A percentile compares a stretch with the other conserved stretches of the same genome.
Evolutionary conservation across 2,329 filamentous ascomycete species (phyloP).

Genomic region (Aulographum hederae): DNA sequence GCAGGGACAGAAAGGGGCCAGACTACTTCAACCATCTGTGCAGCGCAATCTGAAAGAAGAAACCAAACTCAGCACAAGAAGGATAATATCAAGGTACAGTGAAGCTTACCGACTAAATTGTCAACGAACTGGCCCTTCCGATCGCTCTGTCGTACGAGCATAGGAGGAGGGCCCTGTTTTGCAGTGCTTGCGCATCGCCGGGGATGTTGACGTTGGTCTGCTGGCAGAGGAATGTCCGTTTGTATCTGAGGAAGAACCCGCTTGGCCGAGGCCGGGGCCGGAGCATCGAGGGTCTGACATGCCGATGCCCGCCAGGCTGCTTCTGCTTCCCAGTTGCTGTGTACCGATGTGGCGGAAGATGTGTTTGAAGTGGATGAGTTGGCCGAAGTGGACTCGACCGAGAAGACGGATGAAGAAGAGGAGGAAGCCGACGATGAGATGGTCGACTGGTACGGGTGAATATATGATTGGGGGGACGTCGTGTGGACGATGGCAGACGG

Average conservation of each 20-base stretch:
- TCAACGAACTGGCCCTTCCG: constrained; percentile 93
- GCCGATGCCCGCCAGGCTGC: neutral
- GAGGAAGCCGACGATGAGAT: constrained; percentile 60
- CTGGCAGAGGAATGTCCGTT: constrained; percentile 35
- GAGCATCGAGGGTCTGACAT: too few species aligned
- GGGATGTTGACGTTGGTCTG: constrained; percentile 45
- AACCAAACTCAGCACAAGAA: constrained; percentile 6
- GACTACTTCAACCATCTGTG: constrained; percentile 91
- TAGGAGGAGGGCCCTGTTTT: constrained; percentile 48
- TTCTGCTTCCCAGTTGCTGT: neutral
- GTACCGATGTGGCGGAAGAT: constrained; percentile 35
- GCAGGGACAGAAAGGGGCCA: constrained; percentile 81
- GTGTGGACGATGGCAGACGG: too few species aligned
- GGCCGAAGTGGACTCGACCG: constrained; percentile 42
- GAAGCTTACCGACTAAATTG: constrained; percentile 79
- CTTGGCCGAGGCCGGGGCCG: constrained; percentile 7
- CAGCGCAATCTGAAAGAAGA: constrained; percentile 63
- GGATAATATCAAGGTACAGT: constrained; percentile 15
- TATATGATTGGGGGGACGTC: too few species aligned
- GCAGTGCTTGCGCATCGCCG: constrained; percentile 37
- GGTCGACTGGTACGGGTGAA: constrained; percentile 47
- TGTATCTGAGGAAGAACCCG: constrained; percentile 13
- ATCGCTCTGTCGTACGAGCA: constrained; percentile 71
- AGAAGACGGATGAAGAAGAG: constrained; percentile 63
- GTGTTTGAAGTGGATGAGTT: constrained; percentile 46